Evolutionary conservation across 345 rosid genomes (phyloP), one percentile per base, ranked within the genome.

Genomic region (Excoecaria cochinchinensis): DNA sequence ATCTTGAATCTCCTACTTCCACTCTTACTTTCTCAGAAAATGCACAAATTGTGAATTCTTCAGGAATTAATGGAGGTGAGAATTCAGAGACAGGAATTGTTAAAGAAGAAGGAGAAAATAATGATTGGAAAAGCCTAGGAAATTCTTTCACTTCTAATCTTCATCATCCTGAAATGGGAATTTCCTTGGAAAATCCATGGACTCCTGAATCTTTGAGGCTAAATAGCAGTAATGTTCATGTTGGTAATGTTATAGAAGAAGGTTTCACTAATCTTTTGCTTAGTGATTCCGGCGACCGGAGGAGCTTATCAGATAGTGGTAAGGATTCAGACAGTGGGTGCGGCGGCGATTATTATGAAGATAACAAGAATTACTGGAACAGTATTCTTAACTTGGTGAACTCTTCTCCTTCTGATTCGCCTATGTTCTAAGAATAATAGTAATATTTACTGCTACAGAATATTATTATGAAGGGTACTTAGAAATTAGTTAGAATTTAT

Each of bases 331-430:
- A 79, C n/a, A 65, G 65, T 22, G 67, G 84, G 17, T 77, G 81
- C 10, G 77, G 76, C n/a, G 79, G 84, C 67, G 89, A 86, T 67
- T 83, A 82, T 81, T 85, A 88, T 42, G 93, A 89, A 72, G 99
- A 95, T 73, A 95, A 91, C 82, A 95, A 92, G 88, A 92, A 90
- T 75, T 95, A 95, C 62, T 95, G 99, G 99, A 91, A 90, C 72
- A 92, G 89, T 74, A 95, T 95, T 84, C 97, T 95, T 73, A 91
- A 87, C 81, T 85, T 91, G 93, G 94, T 95, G 73, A 89, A 95
- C 75, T 92, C 94, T 77, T 84, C 97, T 25, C 97, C 99, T 31
- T 84, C 93, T 58, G 84, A 85, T 71, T 90, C 99, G 3, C 92
- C 97, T 5, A 79, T 89, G 77, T 89, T 92, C 79, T 88, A 82